phyloP scores from a whole-genome alignment of 2,329 filamentous ascomycete species.

The Dichotomopilus funicola region DNA sequence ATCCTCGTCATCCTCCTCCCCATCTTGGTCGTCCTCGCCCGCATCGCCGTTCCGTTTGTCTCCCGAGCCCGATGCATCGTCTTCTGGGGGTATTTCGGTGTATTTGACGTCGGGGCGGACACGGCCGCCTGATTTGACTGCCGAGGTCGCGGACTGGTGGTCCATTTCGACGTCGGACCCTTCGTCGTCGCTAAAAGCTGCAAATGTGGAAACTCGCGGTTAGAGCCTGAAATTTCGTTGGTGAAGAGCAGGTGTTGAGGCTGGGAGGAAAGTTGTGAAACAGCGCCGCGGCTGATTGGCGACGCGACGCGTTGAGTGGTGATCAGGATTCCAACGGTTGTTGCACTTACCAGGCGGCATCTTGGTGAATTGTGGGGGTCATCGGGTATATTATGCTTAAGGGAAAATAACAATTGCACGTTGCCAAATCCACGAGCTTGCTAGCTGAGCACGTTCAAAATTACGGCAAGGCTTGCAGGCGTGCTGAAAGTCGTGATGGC shows the following conservation, averaged over 20 bases:
- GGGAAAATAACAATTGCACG: too few species aligned
- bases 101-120: slow-evolving; percentile 5
- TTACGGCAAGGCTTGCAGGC: too few species aligned
- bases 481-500: too few species aligned
- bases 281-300: not conserved
- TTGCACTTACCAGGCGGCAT: slow-evolving; percentile 24
- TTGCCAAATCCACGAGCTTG: too few species aligned
- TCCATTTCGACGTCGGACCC: slow-evolving; percentile 31
- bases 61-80: slow-evolving; percentile 23
- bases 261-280: not conserved
- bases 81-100: slow-evolving; percentile 22
- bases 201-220: not conserved
- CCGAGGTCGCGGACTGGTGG: not conserved
- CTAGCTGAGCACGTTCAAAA: too few species aligned
- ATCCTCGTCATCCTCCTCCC: slow-evolving; percentile 26
- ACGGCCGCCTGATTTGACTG: slow-evolving; percentile 13
- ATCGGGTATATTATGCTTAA: too few species aligned
- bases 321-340: not conserved
- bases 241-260: not conserved
- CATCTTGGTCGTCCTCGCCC: slow-evolving; percentile 21
- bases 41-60: slow-evolving; percentile 18
- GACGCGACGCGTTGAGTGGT: slow-evolving; percentile 12
- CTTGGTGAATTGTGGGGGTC: not conserved
- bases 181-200: slow-evolving; percentile 38
- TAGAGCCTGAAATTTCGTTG: not conserved